Percentiles rank a stretch among this genome's conserved stretches.
phyloP scores from a whole-genome alignment of 768 basidiomycete genomes.

The Gloeophyllum trabeum region DNA sequence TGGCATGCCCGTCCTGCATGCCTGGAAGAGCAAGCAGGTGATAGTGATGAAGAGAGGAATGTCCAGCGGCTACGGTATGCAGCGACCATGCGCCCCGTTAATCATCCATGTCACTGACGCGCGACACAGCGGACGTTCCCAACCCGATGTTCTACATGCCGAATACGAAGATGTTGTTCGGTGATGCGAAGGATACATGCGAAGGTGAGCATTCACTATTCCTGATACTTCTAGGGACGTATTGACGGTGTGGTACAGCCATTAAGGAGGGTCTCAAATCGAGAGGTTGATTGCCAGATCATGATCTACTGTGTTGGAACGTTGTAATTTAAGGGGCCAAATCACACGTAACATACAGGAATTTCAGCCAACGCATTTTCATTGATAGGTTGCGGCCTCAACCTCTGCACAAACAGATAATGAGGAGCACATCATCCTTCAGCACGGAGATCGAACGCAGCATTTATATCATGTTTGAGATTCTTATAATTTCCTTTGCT shows the following conservation, averaged over 20 bases:
- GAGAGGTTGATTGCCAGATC: constrained; percentile 1
- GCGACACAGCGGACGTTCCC: constrained; percentile 64
- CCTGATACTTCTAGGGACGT: background rate
- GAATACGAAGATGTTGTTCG: constrained; percentile 84
- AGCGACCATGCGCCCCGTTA: too few species aligned
- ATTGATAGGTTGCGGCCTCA: too few species aligned
- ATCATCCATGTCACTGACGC: background rate
- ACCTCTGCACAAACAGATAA: too few species aligned
- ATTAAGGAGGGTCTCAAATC: constrained; percentile 22
- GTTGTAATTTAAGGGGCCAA: too few species aligned
- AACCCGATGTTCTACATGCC: constrained; percentile 94
- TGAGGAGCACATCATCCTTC: too few species aligned
- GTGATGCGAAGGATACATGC: constrained; percentile 85
- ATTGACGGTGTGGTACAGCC: constrained; percentile 8
- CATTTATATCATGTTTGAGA: too few species aligned
- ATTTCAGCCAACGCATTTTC: too few species aligned
- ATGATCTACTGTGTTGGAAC: too few species aligned
- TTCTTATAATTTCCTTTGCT: too few species aligned
- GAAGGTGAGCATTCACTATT: constrained; percentile 38
- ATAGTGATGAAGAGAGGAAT: constrained; percentile 90
- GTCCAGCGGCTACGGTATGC: constrained; percentile 75
- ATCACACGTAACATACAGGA: too few species aligned
- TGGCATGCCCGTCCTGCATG: constrained; percentile 87
- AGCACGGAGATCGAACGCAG: too few species aligned
- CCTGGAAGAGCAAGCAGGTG: constrained; percentile 90